These are phyloP conservation scores for Lolium rigidum DNA, from an alignment of 176 grass and related monocot genomes.

Conservation along the genomic window DNA sequence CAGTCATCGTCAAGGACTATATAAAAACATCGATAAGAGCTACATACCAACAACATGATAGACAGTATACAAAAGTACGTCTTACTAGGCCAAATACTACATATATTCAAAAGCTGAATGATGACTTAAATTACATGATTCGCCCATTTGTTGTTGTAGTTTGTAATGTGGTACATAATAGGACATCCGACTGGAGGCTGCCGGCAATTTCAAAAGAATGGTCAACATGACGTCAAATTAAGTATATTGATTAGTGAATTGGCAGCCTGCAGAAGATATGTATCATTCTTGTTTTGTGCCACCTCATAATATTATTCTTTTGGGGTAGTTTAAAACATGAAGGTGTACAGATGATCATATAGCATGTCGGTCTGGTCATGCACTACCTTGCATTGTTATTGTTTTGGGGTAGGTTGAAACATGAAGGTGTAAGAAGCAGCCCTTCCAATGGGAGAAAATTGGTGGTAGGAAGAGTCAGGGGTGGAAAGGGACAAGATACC, in stretches of 20 bases:
- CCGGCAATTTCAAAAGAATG: constrained; percentile 1
- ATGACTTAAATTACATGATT: constrained; percentile 27
- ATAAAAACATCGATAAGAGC: constrained; percentile 22
- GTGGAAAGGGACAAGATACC: constrained; percentile 76
- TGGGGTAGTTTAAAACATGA: not conserved
- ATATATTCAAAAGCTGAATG: constrained; percentile 36
- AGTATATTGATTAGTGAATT: not conserved
- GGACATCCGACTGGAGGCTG: constrained; percentile 17
- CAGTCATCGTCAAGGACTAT: constrained; percentile 28
- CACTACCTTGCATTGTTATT: constrained; percentile 34
- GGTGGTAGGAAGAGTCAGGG: constrained; percentile 50
- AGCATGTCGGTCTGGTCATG: not conserved
- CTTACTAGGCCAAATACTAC: constrained; percentile 11
- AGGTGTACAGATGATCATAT: not conserved
- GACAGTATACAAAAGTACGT: not conserved
- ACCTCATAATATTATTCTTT: not conserved
- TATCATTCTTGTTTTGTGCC: not conserved
- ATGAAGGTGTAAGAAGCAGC: constrained; percentile 37
- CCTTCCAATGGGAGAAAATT: constrained; percentile 32
- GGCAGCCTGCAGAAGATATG: constrained; percentile 3
- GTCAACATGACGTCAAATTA: not conserved
- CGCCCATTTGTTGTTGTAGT: not conserved
- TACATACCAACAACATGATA: constrained; percentile 45
- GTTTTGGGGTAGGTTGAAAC: constrained; percentile 40
- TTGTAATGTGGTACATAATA: constrained; percentile 25